Evolutionary conservation across 2,329 filamentous ascomycete genomes (phyloP).

Genomic region (Herpotrichia juniperi): DNA sequence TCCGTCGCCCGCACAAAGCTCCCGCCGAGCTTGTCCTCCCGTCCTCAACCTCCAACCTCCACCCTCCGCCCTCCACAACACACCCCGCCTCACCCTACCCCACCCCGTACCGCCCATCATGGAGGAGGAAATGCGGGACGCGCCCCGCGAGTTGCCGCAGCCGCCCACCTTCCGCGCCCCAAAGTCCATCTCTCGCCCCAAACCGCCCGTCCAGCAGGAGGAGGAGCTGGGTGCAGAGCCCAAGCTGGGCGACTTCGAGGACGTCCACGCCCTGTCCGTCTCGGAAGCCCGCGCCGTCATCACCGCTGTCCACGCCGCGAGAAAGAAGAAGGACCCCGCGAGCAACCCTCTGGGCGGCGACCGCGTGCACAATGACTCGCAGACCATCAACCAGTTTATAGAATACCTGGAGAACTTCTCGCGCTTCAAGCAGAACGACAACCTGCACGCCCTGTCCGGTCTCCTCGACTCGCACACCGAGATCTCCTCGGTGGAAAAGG

Average conservation of each 20-base stretch:
- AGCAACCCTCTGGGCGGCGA: slow-evolving; percentile 79
- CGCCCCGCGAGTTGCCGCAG: slow-evolving; percentile 17
- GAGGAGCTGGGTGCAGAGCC: slow-evolving; percentile 85
- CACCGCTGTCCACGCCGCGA: slow-evolving; percentile 83
- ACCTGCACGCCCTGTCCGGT: slow-evolving; percentile 91
- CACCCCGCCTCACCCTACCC: not conserved
- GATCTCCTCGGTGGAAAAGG: slow-evolving; percentile 90
- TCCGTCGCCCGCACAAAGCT: not conserved
- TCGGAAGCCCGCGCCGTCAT: slow-evolving; percentile 93
- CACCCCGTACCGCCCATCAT: slow-evolving; percentile 22
- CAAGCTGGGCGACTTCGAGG: slow-evolving; percentile 90
- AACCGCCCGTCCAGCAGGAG: slow-evolving; percentile 74
- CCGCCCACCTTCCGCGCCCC: slow-evolving; percentile 38
- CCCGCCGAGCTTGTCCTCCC: too few species aligned
- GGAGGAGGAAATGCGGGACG: slow-evolving; percentile 37
- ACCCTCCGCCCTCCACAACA: not conserved
- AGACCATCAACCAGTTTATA: slow-evolving; percentile 82
- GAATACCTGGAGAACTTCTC: slow-evolving; percentile 95
- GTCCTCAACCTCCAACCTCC: not conserved
- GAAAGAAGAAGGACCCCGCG: slow-evolving; percentile 68
- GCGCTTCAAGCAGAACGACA: slow-evolving; percentile 93
- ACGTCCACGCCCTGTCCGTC: slow-evolving; percentile 88
- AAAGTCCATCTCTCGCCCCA: slow-evolving; percentile 46
- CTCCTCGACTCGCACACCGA: slow-evolving; percentile 79
- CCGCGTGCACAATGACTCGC: slow-evolving; percentile 67